phyloP scores from a whole-genome alignment of 257 asterid species.

The Misopates orontium region DNA sequence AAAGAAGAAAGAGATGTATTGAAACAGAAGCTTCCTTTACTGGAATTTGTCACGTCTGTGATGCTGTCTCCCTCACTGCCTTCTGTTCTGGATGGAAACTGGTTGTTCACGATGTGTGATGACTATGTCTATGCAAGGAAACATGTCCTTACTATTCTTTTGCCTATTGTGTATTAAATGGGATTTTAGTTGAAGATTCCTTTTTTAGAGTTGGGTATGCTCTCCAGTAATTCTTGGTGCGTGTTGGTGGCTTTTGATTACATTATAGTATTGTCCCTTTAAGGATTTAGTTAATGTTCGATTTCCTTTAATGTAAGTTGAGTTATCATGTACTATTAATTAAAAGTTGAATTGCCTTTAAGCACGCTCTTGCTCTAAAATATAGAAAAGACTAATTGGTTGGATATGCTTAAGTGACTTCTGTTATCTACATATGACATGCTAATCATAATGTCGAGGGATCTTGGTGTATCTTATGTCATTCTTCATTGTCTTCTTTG shows the following conservation, averaged over 20 bases:
- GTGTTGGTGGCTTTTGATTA: conserved; percentile 1
- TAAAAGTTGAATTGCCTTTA: conserved; percentile 3
- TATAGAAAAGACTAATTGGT: conserved; percentile 8
- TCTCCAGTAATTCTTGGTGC: background rate
- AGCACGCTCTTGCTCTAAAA: conserved; percentile 5
- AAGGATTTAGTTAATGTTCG: conserved; percentile 5
- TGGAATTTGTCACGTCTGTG: background rate
- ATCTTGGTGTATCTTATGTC: no score
- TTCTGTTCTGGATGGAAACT: conserved; percentile 12
- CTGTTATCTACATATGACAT: conserved; percentile 14
- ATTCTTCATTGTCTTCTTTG: conserved; percentile 9
- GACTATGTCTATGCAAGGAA: conserved; percentile 1
- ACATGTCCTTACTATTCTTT: background rate
- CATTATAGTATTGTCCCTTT: conserved; percentile 2
- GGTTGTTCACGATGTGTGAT: conserved; percentile 1
- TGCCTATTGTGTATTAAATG: background rate
- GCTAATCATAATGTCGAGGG: conserved; percentile 9
- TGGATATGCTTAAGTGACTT: conserved; percentile 5
- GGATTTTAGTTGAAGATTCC: background rate
- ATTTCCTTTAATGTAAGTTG: conserved; percentile 4
- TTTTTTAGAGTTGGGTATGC: conserved; percentile 4
- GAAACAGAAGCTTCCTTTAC: background rate
- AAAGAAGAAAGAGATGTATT: conserved; percentile 3
- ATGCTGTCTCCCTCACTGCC: background rate
- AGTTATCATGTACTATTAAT: conserved; percentile 9